Base-by-base conservation (phyloP, 352 stramenopile species). In the Phytopythium ostracodes region DNA sequence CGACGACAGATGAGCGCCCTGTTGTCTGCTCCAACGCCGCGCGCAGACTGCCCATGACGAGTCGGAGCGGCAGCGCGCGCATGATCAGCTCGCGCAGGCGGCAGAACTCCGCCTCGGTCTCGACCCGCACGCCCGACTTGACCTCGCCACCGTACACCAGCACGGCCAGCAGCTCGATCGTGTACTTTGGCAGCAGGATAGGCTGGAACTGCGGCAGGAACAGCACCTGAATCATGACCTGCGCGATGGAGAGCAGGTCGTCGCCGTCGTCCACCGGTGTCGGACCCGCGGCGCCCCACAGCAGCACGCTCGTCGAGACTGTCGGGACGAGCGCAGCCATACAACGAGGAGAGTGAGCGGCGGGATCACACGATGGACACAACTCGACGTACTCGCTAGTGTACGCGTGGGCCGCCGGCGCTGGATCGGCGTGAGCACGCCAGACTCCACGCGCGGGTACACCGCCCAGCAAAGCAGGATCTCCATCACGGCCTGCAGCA, bases 151-250 rank as follows among this genome's bases (percentile, higher is more conserved):
- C 73, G 59, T 79, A 91, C 7, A 93, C 67, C 18, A 95, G 71
- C 64, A 91, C 52, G 53, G 70, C 82, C 24, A 92, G 55, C n/a
- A 92, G 59, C 55, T 95, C 86, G 6, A 91, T 66, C 31, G 87
- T 69, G 61, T 95, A 95, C 52, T 90, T 91, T 31, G 86, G 81
- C 31, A 95, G 65, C 24, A 95, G 31, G 58, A 95, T 91, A 1
- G 84, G 84, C 54, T 86, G 81, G 44, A 93, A 77, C 70, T 91
- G 81, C 29, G 86, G 84, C 49, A 93, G 61, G 40, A 78, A 73
- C 38, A 93, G 72, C 20, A 93, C 31, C 42, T 82, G 61, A 40
- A 93, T 64, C 63, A 95, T 65, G 31, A 70, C 43, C n/a, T 72
- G 70, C 35, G 78, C 71, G 44, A 88, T 63, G 6, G 36, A 18